These are phyloP conservation scores for Serendipita sp. DNA, from an alignment of 768 basidiomycete genomes.

Conservation along the genomic window DNA sequence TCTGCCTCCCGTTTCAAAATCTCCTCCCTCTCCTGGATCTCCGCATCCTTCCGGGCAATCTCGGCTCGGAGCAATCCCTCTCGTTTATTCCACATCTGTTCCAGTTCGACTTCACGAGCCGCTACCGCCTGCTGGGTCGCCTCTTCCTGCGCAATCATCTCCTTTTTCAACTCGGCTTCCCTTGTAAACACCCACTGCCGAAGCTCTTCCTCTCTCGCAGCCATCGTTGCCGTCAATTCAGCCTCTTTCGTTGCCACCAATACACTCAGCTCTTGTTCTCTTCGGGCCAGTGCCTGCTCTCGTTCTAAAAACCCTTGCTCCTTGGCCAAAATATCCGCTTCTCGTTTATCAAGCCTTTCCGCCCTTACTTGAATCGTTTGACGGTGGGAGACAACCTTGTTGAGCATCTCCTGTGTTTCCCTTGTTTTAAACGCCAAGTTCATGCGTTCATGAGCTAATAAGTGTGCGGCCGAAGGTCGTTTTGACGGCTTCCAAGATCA, in stretches of 20 bases:
- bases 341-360: conserved; percentile 16
- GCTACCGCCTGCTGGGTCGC: conserved; percentile 3
- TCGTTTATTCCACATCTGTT: conserved; percentile 19
- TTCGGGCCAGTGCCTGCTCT: conserved; percentile 23
- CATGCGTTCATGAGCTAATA: conserved; percentile 66
- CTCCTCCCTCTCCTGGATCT: conserved; percentile 41
- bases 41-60: conserved; percentile 51
- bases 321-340: conserved; percentile 28
- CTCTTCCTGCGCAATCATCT: conserved; percentile 5
- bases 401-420: conserved; percentile 59
- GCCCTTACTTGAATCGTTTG: conserved; percentile 33
- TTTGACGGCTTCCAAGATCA: conserved; percentile 48
- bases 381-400: conserved; percentile 20
- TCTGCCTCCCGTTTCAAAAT: conserved; percentile 50
- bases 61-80: conserved; percentile 55
- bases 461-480: conserved; percentile 68
- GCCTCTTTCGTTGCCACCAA: conserved; percentile 9
- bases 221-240: conserved; percentile 9
- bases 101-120: conserved; percentile 2
- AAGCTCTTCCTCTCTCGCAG: conserved; percentile 53
- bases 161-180: neutral
- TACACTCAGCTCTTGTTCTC: conserved; percentile 12
- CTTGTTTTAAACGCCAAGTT: conserved; percentile 54
- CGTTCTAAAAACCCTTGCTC: conserved; percentile 50
- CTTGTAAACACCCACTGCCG: conserved; percentile 40